These are phyloP conservation scores for Coemansia sp. DNA, from an alignment of 192 early-diverging fungal species.

Conservation along the genomic window DNA sequence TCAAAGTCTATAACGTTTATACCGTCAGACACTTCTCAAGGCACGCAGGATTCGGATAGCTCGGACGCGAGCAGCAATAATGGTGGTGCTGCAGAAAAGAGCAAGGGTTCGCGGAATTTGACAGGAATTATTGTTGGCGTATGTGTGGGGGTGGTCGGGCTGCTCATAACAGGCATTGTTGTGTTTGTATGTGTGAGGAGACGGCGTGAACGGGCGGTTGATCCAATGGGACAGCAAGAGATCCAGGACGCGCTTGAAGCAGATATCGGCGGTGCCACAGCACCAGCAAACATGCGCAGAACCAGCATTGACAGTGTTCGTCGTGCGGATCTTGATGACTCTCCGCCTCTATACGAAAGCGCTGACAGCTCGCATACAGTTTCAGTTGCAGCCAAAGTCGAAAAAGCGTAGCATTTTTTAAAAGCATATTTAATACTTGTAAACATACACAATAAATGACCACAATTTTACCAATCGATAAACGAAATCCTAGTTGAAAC, in stretches of 20 bases:
- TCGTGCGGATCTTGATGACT: neutral
- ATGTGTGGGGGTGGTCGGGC: neutral
- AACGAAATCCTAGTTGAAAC: no score
- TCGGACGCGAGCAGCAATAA: neutral
- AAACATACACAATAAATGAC: neutral
- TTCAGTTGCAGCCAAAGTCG: no score
- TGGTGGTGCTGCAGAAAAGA: neutral
- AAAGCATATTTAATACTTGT: no score
- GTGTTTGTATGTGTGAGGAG: neutral
- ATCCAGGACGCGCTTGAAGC: neutral
- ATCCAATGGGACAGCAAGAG: neutral
- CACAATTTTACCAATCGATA: neutral
- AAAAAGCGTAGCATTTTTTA: no score
- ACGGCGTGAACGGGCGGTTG: neutral
- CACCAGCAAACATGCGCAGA: neutral
- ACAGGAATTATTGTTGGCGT: neutral
- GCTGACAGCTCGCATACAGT: neutral
- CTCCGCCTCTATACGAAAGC: neutral
- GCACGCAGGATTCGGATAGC: neutral
- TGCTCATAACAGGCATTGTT: neutral
- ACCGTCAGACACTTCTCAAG: neutral
- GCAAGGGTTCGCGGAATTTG: neutral
- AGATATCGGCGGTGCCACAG: neutral
- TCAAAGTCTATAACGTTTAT: neutral
- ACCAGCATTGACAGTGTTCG: neutral